phyloP scores from a whole-genome alignment of 2,329 filamentous ascomycete species.

The Dothistroma pini region DNA sequence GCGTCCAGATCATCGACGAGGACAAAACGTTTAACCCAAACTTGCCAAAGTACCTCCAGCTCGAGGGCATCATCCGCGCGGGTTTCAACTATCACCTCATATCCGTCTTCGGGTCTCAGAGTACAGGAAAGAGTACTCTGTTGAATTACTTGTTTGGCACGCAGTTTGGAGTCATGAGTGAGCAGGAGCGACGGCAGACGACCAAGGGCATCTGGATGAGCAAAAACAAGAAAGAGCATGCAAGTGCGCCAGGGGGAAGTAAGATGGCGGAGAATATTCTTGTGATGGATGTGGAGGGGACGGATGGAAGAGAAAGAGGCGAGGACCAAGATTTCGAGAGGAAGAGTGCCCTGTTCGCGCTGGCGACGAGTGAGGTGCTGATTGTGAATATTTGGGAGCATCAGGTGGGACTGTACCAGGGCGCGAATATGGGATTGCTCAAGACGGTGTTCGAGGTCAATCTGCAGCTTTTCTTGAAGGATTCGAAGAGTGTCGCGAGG shows the following conservation, averaged over 20 bases:
- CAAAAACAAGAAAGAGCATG: conserved; percentile 72
- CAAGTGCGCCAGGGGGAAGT: conserved; percentile 40
- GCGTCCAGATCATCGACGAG: conserved; percentile 94
- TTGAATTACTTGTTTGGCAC: conserved; percentile 96
- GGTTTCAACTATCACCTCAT: conserved; percentile 99
- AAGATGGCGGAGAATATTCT: conserved; percentile 96
- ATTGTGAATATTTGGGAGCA: conserved; percentile 99
- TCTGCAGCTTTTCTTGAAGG: conserved; percentile 91
- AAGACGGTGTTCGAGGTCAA: conserved; percentile 99
- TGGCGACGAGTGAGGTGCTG: conserved; percentile 95
- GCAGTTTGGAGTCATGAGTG: conserved; percentile 96
- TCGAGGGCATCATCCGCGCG: conserved; percentile 75
- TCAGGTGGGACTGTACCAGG: conserved; percentile 96
- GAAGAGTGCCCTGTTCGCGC: conserved; percentile 94
- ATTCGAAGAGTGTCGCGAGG: conserved; percentile 83
- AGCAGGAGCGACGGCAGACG: conserved; percentile 88
- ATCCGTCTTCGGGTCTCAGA: conserved; percentile 97
- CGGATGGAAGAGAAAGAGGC: conserved; percentile 89
- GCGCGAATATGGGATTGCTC: conserved; percentile 95
- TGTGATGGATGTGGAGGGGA: conserved; percentile 99
- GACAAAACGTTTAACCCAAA: conserved; percentile 93
- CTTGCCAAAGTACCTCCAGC: conserved; percentile 75
- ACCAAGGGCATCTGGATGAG: conserved; percentile 99
- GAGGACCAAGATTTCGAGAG: conserved; percentile 99
- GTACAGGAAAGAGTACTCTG: conserved; percentile 95